Evolutionary conservation across 1,139 yeast genomes (phyloP), one percentile per base, ranked within the genome.

Genomic region (Pichia cactophila): DNA sequence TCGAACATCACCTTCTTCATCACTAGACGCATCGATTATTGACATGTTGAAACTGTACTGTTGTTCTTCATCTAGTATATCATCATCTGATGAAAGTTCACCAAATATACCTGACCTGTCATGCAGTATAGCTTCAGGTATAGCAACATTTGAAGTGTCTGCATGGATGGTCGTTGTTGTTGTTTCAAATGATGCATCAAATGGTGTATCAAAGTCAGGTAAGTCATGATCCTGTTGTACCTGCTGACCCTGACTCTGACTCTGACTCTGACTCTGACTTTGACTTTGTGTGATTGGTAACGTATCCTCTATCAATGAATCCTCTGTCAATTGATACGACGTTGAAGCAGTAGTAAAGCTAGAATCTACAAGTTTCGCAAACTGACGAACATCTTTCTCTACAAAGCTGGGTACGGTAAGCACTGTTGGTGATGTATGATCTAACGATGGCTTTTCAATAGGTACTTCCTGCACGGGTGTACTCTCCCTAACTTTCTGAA

Each of bases 111-210:
- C 64, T 4, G 63, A 65, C 12, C 56, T 55, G 39, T 61, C 60
- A 36, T 61, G 49, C 3, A 63, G 52, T 10, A 64, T 60, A 8
- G 66, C 67, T 48, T 63, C 64, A 2, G 68, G 67, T 8, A 63
- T 45, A 1, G 68, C 67, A 20, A 64, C 56, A 46, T 59, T 61
- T 1, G 64, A 57, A 14, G 62, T 62, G 26, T 54, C 62, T 23
- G 48, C 58, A 51, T n/a, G 59, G 2, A 14, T 26, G 20, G 39
- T 37, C 12, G 40, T 20, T 5, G 40, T 20, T 10, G 12, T 16
- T 52, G 39, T 54, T 28, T 46, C 59, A 45, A 49, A 31, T 53
- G 62, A 20, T 56, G 57, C 7, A 57, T 54, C 45, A 48, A 51
- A 33, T 47, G 29, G 26, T 31, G 23, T 36, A 36, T 11, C 28